Percentiles rank a stretch among this genome's conserved stretches.
phyloP scores from a whole-genome alignment of 2,329 filamentous ascomycete genomes.

The Xylariomycetidae sp. region DNA sequence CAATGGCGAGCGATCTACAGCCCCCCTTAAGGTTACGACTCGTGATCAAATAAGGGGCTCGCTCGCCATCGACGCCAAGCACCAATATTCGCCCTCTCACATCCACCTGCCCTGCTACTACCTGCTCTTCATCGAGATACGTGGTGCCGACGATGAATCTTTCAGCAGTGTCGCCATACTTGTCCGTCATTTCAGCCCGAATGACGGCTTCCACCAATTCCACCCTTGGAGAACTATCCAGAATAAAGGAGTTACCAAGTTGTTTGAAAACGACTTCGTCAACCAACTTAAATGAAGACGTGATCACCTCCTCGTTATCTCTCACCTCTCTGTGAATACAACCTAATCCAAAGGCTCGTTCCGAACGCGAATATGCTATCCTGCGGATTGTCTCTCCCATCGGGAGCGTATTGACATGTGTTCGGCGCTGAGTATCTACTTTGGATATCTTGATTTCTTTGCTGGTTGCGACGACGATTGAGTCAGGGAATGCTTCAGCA shows the following conservation, averaged over 20 bases:
- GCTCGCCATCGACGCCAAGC: slow-evolving; percentile 73
- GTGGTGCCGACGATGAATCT: slow-evolving; percentile 90
- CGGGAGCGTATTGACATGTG: slow-evolving; percentile 76
- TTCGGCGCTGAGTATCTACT: slow-evolving; percentile 80
- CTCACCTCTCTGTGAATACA: slow-evolving; percentile 73
- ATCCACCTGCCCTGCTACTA: slow-evolving; percentile 33
- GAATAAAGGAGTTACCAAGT: slow-evolving; percentile 62
- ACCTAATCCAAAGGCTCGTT: slow-evolving; percentile 81
- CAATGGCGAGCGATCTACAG: slow-evolving; percentile 72
- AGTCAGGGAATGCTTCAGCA: slow-evolving; percentile 71
- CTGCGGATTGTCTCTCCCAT: slow-evolving; percentile 80
- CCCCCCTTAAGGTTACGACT: slow-evolving; percentile 70
- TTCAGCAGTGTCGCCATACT: slow-evolving; percentile 56
- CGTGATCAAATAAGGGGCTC: slow-evolving; percentile 67
- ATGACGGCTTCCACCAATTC: slow-evolving; percentile 87
- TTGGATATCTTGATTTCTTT: slow-evolving; percentile 72
- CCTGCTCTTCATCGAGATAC: slow-evolving; percentile 60
- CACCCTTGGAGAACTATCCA: slow-evolving; percentile 43
- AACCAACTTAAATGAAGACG: slow-evolving; percentile 80
- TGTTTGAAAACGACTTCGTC: slow-evolving; percentile 85
- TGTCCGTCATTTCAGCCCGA: slow-evolving; percentile 64
- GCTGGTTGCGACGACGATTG: slow-evolving; percentile 76
- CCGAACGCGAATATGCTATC: slow-evolving; percentile 74
- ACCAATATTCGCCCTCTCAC: slow-evolving; percentile 77
- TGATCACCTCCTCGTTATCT: slow-evolving; percentile 68